Percentiles rank a stretch among this genome's conserved stretches.
Conservation (phyloP, 2,329 filamentous ascomycete genomes). For the Beauveria bassiana region DNA sequence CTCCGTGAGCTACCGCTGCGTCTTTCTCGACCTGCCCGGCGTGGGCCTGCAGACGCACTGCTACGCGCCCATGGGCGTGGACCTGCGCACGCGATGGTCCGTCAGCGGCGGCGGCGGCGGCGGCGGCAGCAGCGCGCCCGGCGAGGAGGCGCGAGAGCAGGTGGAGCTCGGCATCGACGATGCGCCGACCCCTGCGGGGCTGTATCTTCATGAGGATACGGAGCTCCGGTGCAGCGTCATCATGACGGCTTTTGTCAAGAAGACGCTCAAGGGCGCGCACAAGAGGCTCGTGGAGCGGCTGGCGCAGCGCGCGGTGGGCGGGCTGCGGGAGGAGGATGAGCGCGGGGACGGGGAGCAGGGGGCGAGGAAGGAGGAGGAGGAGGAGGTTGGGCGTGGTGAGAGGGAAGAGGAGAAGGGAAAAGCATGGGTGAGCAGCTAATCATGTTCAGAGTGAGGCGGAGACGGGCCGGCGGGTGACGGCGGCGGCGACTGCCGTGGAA, state of each 20-base stretch:
- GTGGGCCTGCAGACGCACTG: conserved; percentile 73
- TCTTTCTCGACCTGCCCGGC: conserved; percentile 63
- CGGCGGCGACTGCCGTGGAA: background rate
- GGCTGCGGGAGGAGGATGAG: conserved; percentile 35
- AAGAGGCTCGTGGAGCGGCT: conserved; percentile 60
- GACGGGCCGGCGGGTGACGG: background rate
- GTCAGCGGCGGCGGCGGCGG: conserved; percentile 60
- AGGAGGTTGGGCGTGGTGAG: no score
- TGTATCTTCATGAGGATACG: conserved; percentile 81
- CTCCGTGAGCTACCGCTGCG: conserved; percentile 64
- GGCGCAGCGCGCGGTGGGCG: conserved; percentile 23
- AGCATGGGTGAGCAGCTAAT: background rate
- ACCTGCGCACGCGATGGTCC: conserved; percentile 72
- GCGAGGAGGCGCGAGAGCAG: conserved; percentile 42
- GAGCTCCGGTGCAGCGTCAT: conserved; percentile 72
- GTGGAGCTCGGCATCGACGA: conserved; percentile 56
- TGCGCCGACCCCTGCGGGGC: conserved; percentile 50
- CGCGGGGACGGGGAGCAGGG: background rate
- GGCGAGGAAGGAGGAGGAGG: background rate
- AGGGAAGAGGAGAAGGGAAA: background rate
- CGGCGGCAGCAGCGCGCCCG: conserved; percentile 54
- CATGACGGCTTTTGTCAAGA: conserved; percentile 70
- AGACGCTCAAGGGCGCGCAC: conserved; percentile 72
- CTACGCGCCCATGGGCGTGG: conserved; percentile 73
- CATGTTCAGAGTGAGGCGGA: background rate